These are phyloP conservation scores for Actinomucor elegans DNA, from an alignment of 371 early-diverging fungal genomes.

Conservation along the genomic window DNA sequence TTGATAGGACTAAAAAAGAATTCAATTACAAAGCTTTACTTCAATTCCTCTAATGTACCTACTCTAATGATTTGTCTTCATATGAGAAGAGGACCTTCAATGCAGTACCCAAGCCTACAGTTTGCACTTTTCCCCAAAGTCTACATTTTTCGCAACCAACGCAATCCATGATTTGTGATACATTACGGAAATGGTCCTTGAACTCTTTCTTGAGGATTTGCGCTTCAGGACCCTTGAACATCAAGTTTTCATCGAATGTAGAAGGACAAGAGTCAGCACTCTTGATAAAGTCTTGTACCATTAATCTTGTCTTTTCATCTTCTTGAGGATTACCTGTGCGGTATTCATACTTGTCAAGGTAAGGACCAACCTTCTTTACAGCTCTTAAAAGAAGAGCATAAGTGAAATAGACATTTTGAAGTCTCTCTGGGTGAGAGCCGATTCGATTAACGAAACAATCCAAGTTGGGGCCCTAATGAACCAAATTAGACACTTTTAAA, in stretches of 20 bases:
- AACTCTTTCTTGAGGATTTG: slow-evolving; percentile 78
- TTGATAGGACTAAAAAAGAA: slow-evolving; percentile 40
- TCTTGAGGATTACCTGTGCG: slow-evolving; percentile 58
- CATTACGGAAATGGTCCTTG: slow-evolving; percentile 91
- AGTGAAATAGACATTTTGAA: slow-evolving; percentile 93
- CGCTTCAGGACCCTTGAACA: slow-evolving; percentile 69
- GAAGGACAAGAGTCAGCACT: slow-evolving; percentile 63
- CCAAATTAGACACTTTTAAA: too few relatives aligned
- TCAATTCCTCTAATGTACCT: slow-evolving; percentile 19
- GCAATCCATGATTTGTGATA: slow-evolving; percentile 97
- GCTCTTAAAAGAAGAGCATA: slow-evolving; percentile 87
- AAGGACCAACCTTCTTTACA: slow-evolving; percentile 79
- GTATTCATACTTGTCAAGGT: slow-evolving; percentile 70
- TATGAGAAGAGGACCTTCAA: slow-evolving; percentile 92
- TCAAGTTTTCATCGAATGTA: slow-evolving; percentile 85
- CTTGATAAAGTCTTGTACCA: slow-evolving; percentile 61
- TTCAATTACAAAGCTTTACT: not conserved
- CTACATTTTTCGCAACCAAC: slow-evolving; percentile 98
- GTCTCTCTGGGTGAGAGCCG: slow-evolving; percentile 85
- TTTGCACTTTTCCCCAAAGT: slow-evolving; percentile 96
- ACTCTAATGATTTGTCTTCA: slow-evolving; percentile 68
- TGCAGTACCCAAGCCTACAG: slow-evolving; percentile 87
- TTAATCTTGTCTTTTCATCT: slow-evolving; percentile 53
- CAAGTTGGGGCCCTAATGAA: slow-evolving; percentile 70
- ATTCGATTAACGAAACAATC: slow-evolving; percentile 89